Percentiles rank a stretch among this genome's conserved stretches.
Conservation (phyloP, 2,329 filamentous ascomycete genomes). For the Alternaria rosae region DNA sequence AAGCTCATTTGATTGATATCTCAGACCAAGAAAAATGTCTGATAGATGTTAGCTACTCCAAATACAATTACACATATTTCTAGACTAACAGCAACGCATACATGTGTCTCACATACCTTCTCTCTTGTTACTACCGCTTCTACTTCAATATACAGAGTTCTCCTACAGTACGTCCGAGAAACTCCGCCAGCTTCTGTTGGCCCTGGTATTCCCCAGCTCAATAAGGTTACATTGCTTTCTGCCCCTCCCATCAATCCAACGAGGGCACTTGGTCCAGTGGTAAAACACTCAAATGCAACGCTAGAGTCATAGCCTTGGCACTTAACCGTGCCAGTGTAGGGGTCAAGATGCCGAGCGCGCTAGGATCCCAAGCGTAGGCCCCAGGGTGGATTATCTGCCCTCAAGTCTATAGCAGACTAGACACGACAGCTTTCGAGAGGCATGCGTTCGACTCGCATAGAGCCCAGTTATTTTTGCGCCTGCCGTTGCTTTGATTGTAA, state of each 20-base stretch:
- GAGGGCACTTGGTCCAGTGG: conserved; percentile 6
- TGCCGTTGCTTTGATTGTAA: rapidly evolving
- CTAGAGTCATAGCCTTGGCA: not conserved
- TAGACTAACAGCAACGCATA: too few relatives aligned
- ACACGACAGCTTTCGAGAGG: not conserved
- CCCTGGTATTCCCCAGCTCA: not conserved
- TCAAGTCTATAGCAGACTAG: conserved; percentile 8
- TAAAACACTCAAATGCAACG: conserved; percentile 1
- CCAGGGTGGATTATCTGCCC: not conserved
- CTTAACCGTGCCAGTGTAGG: not conserved
- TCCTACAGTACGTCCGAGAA: too few relatives aligned
- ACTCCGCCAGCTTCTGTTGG: too few relatives aligned
- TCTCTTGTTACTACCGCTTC: too few relatives aligned
- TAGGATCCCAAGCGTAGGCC: not conserved
- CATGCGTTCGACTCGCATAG: conserved; percentile 6
- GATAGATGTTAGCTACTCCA: too few relatives aligned
- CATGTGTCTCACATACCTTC: too few relatives aligned
- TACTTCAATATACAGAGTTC: too few relatives aligned
- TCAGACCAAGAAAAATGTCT: too few relatives aligned
- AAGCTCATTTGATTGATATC: not conserved
- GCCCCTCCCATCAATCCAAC: not conserved
- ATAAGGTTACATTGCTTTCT: not conserved
- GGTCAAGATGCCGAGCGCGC: not conserved
- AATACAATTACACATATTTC: too few relatives aligned
- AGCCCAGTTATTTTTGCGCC: not conserved